Base-by-base conservation (phyloP, 2,329 filamentous ascomycete genomes). In the Aureobasidium zeae region DNA sequence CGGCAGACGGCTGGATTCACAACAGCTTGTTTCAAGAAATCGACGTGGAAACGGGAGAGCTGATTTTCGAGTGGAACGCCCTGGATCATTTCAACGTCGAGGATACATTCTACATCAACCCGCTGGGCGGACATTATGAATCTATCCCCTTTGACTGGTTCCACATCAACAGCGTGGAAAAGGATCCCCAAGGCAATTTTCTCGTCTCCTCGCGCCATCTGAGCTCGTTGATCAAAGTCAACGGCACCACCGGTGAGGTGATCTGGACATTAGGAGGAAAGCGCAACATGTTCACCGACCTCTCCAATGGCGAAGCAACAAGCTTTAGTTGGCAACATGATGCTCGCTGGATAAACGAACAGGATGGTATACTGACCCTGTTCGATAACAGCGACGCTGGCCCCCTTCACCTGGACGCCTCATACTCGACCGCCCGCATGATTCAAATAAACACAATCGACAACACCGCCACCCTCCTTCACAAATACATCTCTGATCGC, bases 111-210 rank as follows among this genome's bases (percentile, higher is more conserved):
- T 54, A 54, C 47, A 43, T 30, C 9, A 29, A 43, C 28, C 44
- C 55, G 51, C 46, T 68, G 39, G 58, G 64, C 17, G 64, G 65
- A 19, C 69, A 48, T 16, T 70, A 61, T 56, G 39, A 43, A 46
- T 61, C 16, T 46, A 53, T 30, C 53, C 56, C 15, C 46, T 55
- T 19, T 53, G 69, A 72, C 49, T 71, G 63, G 54, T 70, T 71
- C 54, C 70, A 73, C 53, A 67, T 75, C 54, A 72, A 74, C 57
- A 69, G 69, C 33, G 56, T 74, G 22, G 68, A 72, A 51, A 71
- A 72, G 52, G 64, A 65, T 34, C 48, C 55, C 0, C 52, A 62
- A 0, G 69, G 70, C 3, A 66, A 74, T 49, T 76, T 70, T 46
- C 52, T 74, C 11, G 61, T 76, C 22, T 74, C 71, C 0, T 63